Percentiles rank a stretch among this genome's conserved stretches.
phyloP scores from a whole-genome alignment of 306 rosid genomes.

The Prunus padus region DNA sequence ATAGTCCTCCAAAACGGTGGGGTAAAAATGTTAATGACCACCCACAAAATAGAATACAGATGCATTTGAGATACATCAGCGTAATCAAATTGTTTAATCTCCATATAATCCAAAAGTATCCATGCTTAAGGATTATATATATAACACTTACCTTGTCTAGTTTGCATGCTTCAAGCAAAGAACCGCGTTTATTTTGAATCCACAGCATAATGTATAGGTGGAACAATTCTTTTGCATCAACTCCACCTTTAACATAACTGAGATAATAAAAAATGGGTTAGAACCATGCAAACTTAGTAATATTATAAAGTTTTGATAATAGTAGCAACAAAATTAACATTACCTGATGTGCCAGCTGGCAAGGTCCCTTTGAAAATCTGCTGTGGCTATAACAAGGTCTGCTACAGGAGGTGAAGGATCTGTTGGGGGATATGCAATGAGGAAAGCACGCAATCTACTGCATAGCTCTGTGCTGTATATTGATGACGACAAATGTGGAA shows the following conservation, averaged over 20 bases:
- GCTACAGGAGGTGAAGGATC: slow-evolving; percentile 89
- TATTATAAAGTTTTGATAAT: background rate
- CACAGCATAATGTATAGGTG: slow-evolving; percentile 88
- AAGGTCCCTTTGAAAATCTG: slow-evolving; percentile 93
- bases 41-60: background rate
- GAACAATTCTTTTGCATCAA: slow-evolving; percentile 94
- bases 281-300: background rate
- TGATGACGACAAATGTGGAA: slow-evolving; percentile 88
- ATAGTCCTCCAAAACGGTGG: background rate
- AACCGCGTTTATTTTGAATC: slow-evolving; percentile 86
- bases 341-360: slow-evolving; percentile 72
- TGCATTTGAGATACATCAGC: background rate
- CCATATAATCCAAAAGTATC: slow-evolving; percentile 7
- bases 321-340: slow-evolving; percentile 20
- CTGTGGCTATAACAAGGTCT: slow-evolving; percentile 85
- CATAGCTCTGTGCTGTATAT: slow-evolving; percentile 93
- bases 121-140: slow-evolving; percentile 5
- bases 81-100: background rate
- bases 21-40: background rate
- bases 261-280: slow-evolving; percentile 25
- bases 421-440: slow-evolving; percentile 88
- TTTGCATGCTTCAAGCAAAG: slow-evolving; percentile 86
- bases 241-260: slow-evolving; percentile 88
- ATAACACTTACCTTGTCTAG: slow-evolving; percentile 70
- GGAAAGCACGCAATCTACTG: slow-evolving; percentile 80